phyloP scores from a whole-genome alignment of 768 basidiomycete genomes.

The Xerocomellus chrysenteron region DNA sequence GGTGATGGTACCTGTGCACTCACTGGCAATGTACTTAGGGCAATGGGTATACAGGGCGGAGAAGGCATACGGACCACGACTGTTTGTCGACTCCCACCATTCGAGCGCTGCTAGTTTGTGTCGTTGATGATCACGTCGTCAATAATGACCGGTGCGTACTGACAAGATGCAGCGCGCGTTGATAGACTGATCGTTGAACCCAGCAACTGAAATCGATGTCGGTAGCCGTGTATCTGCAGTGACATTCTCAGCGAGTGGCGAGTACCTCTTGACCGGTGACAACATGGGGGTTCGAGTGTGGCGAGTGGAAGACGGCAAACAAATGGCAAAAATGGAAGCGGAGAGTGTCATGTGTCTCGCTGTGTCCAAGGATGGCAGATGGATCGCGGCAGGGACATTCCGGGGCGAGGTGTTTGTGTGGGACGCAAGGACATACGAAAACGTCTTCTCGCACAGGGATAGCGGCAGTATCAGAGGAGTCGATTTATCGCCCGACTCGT shows the following conservation, averaged over 20 bases:
- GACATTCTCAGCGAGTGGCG: background rate
- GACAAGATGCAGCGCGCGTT: background rate
- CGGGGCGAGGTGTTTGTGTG: too few relatives aligned
- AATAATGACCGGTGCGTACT: background rate
- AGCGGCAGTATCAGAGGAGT: background rate
- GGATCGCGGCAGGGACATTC: too few relatives aligned
- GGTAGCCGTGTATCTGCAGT: background rate
- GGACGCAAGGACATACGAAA: too few relatives aligned
- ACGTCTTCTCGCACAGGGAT: too few relatives aligned
- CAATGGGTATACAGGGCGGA: too few relatives aligned
- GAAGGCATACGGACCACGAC: background rate
- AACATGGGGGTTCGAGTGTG: background rate
- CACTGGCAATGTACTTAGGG: too few relatives aligned
- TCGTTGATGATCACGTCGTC: background rate
- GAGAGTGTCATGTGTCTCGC: too few relatives aligned
- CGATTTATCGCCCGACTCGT: slow-evolving; percentile 6
- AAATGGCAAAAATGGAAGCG: background rate
- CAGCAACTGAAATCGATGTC: background rate
- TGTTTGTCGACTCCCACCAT: background rate
- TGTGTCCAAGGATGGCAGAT: too few relatives aligned
- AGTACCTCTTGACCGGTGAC: background rate
- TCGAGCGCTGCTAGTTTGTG: background rate
- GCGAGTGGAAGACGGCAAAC: background rate
- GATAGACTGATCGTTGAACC: background rate
- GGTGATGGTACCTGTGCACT: too few relatives aligned